phyloP scores from a whole-genome alignment of 306 rosid species.

The Luffa aegyptiaca region DNA sequence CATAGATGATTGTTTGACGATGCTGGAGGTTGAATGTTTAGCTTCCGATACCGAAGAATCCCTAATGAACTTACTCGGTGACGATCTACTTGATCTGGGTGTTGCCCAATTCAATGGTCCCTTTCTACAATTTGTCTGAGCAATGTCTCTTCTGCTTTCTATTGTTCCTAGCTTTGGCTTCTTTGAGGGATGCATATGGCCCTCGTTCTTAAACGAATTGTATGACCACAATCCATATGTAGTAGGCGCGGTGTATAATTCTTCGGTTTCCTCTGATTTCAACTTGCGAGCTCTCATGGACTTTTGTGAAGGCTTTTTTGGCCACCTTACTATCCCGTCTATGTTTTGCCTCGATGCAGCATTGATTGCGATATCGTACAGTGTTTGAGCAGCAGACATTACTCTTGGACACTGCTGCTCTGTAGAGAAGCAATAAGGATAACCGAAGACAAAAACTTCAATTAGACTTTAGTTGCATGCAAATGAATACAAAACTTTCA shows the following conservation, averaged over 20 bases:
- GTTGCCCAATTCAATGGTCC: slow-evolving; percentile 53
- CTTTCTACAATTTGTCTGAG: slow-evolving; percentile 33
- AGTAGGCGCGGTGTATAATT: slow-evolving; percentile 24
- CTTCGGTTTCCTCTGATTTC: slow-evolving; percentile 56
- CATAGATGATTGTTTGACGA: slow-evolving; percentile 42
- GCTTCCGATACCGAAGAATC: slow-evolving; percentile 34
- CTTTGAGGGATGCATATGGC: slow-evolving; percentile 47
- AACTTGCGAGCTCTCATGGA: slow-evolving; percentile 51
- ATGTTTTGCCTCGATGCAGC: slow-evolving; percentile 30
- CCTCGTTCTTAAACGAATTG: slow-evolving; percentile 27
- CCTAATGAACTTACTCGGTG: slow-evolving; percentile 43
- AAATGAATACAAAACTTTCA: not conserved
- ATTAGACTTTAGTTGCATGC: not conserved
- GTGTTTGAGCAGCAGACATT: slow-evolving; percentile 63
- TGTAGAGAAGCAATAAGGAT: slow-evolving; percentile 31
- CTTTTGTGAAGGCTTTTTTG: slow-evolving; percentile 70
- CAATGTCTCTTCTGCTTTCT: slow-evolving; percentile 36
- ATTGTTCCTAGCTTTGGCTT: slow-evolving; percentile 48
- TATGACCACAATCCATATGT: slow-evolving; percentile 28
- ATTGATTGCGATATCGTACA: slow-evolving; percentile 49
- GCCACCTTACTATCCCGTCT: slow-evolving; percentile 59
- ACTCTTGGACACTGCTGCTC: slow-evolving; percentile 48
- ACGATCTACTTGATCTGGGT: slow-evolving; percentile 76
- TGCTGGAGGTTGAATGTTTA: slow-evolving; percentile 36
- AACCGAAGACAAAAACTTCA: not conserved